phyloP scores from a whole-genome alignment of 768 basidiomycete species.

The Albatrellus ellisii region DNA sequence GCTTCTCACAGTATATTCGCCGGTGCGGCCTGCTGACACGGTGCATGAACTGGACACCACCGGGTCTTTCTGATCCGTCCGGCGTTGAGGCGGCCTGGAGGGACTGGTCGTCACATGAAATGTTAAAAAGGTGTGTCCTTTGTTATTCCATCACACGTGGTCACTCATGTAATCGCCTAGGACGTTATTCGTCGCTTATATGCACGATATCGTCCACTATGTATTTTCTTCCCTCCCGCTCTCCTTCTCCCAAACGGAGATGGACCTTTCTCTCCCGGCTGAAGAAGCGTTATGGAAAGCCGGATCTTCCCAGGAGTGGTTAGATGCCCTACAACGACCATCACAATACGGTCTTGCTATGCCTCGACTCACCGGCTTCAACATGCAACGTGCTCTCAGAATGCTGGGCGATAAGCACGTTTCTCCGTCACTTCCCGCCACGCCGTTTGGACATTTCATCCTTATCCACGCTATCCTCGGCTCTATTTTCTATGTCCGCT shows the following conservation, averaged over 20 bases:
- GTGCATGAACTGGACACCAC: constrained; percentile 27
- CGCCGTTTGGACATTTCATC: constrained; percentile 15
- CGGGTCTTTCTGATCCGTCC: constrained; percentile 19
- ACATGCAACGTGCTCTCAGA: constrained; percentile 7
- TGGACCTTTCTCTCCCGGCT: constrained; percentile 34
- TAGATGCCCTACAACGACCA: constrained; percentile 23
- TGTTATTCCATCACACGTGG: not conserved
- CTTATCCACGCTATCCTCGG: constrained; percentile 16
- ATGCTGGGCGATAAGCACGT: constrained; percentile 10
- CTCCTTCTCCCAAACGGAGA: constrained; percentile 30
- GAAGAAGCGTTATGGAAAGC: constrained; percentile 38
- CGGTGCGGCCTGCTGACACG: constrained; percentile 26
- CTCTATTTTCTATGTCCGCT: constrained; percentile 6
- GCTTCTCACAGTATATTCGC: constrained; percentile 19
- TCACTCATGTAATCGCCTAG: constrained; percentile 1
- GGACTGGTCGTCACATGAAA: constrained; percentile 38
- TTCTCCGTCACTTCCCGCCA: constrained; percentile 1
- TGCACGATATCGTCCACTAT: constrained; percentile 37
- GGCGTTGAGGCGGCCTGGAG: constrained; percentile 31
- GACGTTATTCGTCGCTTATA: constrained; percentile 25
- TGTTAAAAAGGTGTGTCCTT: constrained; percentile 31
- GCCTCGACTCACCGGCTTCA: constrained; percentile 8
- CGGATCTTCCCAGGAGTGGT: constrained; percentile 32
- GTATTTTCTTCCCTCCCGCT: constrained; percentile 34
- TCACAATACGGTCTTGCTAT: constrained; percentile 16